Base-by-base conservation (phyloP, 2,329 filamentous ascomycete genomes). In the Cytospora piceicola region DNA sequence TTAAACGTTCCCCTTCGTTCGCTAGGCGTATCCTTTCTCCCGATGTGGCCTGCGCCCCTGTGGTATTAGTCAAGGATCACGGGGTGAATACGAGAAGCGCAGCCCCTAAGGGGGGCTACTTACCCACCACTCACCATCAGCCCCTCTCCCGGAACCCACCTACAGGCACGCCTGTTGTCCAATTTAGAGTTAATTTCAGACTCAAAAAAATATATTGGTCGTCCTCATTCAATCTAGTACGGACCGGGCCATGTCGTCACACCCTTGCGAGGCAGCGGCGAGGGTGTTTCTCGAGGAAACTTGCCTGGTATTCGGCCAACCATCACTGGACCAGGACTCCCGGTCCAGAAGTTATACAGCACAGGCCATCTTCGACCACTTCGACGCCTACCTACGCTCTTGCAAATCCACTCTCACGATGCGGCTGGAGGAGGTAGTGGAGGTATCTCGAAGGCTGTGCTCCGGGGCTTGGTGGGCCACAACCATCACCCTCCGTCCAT, bases 111-210 rank as follows among this genome's bases (percentile, higher is more conserved):
- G 46, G 46, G 46, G 46, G 46, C 46, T 49, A 22, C 46, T 49
- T 49, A 49, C 46, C 46, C 46, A 49, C 46, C 46, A 49, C 22
- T 42, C 39, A 49, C 22, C 1, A 22, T 20, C n/a, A 49, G n/a
- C 46, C 46, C 46, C 46, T 55, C 53, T 22, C 53, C 3, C 7
- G 53, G 53, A 55, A 55, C 17, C 53, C 53, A 55, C 32, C 53
- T 55, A 30, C 27, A n/a, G 53, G 29, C 53, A 27, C 29, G 24
- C 22, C 32, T 30, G 53, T 32, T n/a, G 46, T 49, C 11, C 8
- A 24, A 3, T 49, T 49, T 22, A 24, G 22, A 24, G 22, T 24
- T 49, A 11, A 7, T 12, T 49, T 5, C 3, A 49, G 46, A 8
- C 9, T 14, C 11, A 22, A 49, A 12, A 12, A 12, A 24, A 11